Conservation (phyloP, 2,329 filamentous ascomycete species). For the Fusarium anthophilum region DNA sequence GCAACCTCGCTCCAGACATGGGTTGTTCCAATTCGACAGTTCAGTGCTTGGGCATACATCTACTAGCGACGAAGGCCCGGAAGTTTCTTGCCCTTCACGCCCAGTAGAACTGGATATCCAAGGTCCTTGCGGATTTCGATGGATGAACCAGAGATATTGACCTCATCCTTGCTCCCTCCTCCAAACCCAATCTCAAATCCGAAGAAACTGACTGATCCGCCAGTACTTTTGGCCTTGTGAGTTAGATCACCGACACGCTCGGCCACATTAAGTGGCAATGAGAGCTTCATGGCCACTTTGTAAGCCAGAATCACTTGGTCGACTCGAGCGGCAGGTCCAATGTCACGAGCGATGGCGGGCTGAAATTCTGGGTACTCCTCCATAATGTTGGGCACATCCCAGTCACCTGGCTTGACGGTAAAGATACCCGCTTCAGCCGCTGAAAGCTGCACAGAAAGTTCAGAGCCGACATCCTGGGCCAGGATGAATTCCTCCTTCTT, state of each 20-base stretch:
- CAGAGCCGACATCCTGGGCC: not conserved
- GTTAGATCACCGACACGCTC: not conserved
- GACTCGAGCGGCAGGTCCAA: not conserved
- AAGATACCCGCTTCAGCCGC: not conserved
- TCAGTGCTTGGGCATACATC: not conserved
- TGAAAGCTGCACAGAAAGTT: not conserved
- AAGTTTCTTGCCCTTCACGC: not conserved
- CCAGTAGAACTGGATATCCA: not conserved
- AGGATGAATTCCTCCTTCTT: not conserved
- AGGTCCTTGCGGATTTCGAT: not conserved
- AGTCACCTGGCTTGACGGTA: not conserved
- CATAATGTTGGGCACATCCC: not conserved
- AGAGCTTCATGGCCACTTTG: not conserved
- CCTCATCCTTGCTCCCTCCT: not conserved
- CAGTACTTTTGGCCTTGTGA: not conserved
- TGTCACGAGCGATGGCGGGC: accelerated
- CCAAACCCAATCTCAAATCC: not conserved
- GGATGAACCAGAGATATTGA: accelerated
- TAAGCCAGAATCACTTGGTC: not conserved
- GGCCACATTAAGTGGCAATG: accelerated
- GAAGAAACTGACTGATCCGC: not conserved
- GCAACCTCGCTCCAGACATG: accelerated
- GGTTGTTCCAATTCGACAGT: accelerated
- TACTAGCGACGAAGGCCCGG: not conserved
- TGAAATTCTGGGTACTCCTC: accelerated